phyloP scores from a whole-genome alignment of 768 basidiomycete genomes.

The Leccinellum rugosiceps region DNA sequence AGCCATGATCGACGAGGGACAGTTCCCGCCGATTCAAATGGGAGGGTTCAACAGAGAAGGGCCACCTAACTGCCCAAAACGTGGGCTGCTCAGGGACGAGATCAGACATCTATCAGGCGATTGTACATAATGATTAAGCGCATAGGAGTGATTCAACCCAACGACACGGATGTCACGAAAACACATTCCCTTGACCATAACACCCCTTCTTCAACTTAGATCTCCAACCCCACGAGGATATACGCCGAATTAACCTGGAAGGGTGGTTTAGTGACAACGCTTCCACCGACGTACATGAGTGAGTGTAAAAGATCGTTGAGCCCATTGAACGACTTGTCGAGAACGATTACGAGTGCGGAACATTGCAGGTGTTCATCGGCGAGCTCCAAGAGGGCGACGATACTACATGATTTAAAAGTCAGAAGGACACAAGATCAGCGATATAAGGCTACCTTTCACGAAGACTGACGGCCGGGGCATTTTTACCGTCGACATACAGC shows the following conservation, averaged over 20 bases:
- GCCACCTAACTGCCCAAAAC: neutral
- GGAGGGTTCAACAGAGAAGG: neutral
- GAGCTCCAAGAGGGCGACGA: conserved; percentile 83
- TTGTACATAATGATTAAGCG: conserved; percentile 11
- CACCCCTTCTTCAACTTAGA: conserved; percentile 37
- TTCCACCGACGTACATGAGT: conserved; percentile 89
- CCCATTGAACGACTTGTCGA: conserved; percentile 69
- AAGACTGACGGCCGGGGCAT: conserved; percentile 71
- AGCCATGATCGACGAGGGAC: conserved; percentile 9
- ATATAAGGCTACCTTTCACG: conserved; percentile 65
- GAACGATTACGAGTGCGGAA: conserved; percentile 71
- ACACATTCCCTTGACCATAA: conserved; percentile 29
- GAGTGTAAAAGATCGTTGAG: conserved; percentile 80
- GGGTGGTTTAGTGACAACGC: conserved; percentile 76
- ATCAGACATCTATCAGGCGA: neutral
- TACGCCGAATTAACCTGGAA: conserved; percentile 74
- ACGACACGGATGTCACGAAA: conserved; percentile 17
- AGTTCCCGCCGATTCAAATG: neutral
- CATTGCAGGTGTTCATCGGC: conserved; percentile 83
- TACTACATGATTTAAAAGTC: conserved; percentile 40
- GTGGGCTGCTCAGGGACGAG: neutral
- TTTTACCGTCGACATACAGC: conserved; percentile 83
- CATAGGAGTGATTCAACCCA: conserved; percentile 19
- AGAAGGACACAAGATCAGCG: conserved; percentile 2
- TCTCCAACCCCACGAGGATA: conserved; percentile 83